Base-by-base conservation (phyloP, 768 basidiomycete genomes). In the Tricholoma flavovirens region DNA sequence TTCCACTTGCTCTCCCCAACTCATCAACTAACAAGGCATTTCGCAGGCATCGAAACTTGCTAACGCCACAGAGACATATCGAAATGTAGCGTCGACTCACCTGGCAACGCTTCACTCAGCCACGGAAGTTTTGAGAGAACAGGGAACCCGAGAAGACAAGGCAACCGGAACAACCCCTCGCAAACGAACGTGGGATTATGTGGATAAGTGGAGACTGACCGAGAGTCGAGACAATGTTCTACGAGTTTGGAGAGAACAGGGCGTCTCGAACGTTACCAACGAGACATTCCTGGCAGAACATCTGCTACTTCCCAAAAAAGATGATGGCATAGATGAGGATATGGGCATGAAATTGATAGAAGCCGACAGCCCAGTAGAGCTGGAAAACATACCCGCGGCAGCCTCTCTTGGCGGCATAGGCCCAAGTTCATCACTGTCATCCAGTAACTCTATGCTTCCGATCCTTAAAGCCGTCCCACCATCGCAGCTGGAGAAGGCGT, bases 81-180 rank as follows among this genome's bases (percentile, higher is more conserved):
- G 77, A 58, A 71, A 69, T 24, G 64, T 71, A 15, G 72, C 79
- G 1, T 67, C 68, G 9, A 67, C 69, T 10, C 74, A 80, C 29
- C 66, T 93, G 5, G 64, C 74, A 4, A 67, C 74, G 4, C 67
- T 88, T 19, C 79, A 80, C 43, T 72, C 77, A 19, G 78, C 79
- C 1, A 79, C 78, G 2, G 73, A 77, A 29, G 69, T 74, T 12
- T 70, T 92, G 19, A 66, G 76, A 6, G 79, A 83, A 26, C 75
- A 83, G 54, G 89, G 84, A 8, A 74, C 79, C 7, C 78, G 73
- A 55, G 82, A 83, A 54, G 91, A 93, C 63, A 65, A 71, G 19
- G 71, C 87, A 1, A 89, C 86, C 12, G 91, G 91, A 5, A 71
- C 72, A 53, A 93, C 91, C 3, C 92, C 92, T 33, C 82, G 81